A percentile compares a stretch with the other conserved stretches of the same genome.
Conservation (phyloP, 495 filamentous ascomycete genomes). For the Annulohypoxylon bovei region DNA sequence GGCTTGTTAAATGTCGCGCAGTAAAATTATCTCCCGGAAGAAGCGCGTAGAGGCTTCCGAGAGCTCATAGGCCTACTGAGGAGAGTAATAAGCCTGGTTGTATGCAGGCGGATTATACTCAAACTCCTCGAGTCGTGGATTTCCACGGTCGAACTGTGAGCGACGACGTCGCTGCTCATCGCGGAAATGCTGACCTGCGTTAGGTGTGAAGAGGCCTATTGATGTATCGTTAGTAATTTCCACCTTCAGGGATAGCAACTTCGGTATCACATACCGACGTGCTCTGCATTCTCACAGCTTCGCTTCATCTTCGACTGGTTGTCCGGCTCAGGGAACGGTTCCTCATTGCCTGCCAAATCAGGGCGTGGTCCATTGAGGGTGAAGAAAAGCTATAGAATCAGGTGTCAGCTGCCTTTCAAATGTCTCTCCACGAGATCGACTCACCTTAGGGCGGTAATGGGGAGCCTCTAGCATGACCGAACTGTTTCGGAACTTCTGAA, state of each 20-base stretch:
- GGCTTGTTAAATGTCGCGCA: neutral
- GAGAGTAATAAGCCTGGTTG: constrained; percentile 45
- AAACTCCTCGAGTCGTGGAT: constrained; percentile 69
- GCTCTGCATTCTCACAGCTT: constrained; percentile 84
- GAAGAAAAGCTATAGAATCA: constrained; percentile 58
- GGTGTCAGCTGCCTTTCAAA: constrained; percentile 28
- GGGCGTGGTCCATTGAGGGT: constrained; percentile 55
- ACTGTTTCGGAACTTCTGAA: constrained; percentile 96
- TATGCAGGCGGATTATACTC: constrained; percentile 54
- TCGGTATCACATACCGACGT: constrained; percentile 70
- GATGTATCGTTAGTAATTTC: constrained; percentile 10
- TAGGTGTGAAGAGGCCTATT: constrained; percentile 75
- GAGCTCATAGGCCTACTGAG: constrained; percentile 29
- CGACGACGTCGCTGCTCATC: constrained; percentile 80
- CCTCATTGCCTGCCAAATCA: constrained; percentile 65
- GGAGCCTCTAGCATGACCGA: constrained; percentile 88
- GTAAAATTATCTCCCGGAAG: neutral
- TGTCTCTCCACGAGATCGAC: neutral
- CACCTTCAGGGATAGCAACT: neutral
- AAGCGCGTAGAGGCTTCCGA: neutral
- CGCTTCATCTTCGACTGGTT: constrained; percentile 87
- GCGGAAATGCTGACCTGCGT: constrained; percentile 75
- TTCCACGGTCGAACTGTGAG: constrained; percentile 80
- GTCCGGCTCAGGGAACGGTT: constrained; percentile 78
- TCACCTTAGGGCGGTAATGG: constrained; percentile 85